phyloP scores from a whole-genome alignment of 1,139 yeast genomes.

The Debaryomyces sp. region DNA sequence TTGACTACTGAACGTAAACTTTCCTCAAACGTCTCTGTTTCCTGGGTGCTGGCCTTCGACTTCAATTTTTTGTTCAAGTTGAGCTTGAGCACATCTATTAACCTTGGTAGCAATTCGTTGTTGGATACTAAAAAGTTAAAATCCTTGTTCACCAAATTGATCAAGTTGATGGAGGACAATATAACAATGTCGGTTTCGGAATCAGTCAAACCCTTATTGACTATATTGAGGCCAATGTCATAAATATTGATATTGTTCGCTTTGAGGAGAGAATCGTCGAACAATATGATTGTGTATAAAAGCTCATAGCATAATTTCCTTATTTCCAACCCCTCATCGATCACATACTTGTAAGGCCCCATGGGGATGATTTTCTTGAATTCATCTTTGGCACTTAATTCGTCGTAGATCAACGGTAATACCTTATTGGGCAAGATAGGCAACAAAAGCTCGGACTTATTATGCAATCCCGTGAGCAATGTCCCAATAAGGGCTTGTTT shows the following conservation, averaged over 20 bases:
- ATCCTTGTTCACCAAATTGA: constrained; percentile 26
- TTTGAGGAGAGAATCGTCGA: constrained; percentile 25
- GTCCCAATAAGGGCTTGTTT: constrained; percentile 65
- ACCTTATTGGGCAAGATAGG: constrained; percentile 70
- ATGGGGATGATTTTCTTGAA: constrained; percentile 71
- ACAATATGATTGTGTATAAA: constrained; percentile 53
- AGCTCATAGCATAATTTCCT: constrained; percentile 77
- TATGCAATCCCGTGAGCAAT: constrained; percentile 62
- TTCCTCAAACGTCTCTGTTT: constrained; percentile 38
- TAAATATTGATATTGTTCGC: constrained; percentile 23
- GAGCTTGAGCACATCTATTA: constrained; percentile 27
- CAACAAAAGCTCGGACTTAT: constrained; percentile 60
- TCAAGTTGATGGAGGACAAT: constrained; percentile 37
- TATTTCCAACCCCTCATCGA: constrained; percentile 77
- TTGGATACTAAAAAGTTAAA: constrained; percentile 22
- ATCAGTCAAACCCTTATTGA: constrained; percentile 39
- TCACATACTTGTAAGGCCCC: constrained; percentile 86
- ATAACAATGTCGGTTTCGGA: constrained; percentile 43
- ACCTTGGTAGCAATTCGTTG: constrained; percentile 20
- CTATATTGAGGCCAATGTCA: constrained; percentile 29
- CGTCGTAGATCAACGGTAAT: constrained; percentile 56
- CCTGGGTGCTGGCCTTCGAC: constrained; percentile 48
- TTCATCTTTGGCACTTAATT: constrained; percentile 56
- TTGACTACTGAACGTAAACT: constrained; percentile 30
- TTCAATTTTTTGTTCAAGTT: constrained; percentile 41